phyloP scores from a whole-genome alignment of 169 alveolate species.

The Plasmodium fragile region DNA sequence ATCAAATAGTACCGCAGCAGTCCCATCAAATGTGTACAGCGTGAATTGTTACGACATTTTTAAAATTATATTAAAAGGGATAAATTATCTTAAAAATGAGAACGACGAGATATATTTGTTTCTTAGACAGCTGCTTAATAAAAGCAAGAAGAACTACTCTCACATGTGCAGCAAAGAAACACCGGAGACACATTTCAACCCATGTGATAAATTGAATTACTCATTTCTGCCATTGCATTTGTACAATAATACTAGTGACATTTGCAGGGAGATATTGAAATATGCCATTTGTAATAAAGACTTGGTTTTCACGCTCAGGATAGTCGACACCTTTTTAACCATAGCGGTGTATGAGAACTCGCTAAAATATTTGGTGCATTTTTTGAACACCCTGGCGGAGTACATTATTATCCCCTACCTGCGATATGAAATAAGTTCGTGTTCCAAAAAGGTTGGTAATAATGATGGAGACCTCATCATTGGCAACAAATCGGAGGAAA shows the following conservation, averaged over 20 bases:
- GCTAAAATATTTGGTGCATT: constrained; percentile 50
- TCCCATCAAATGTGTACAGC: constrained; percentile 19
- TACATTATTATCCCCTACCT: constrained; percentile 73
- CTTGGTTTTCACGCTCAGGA: constrained; percentile 43
- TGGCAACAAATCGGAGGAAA: not conserved
- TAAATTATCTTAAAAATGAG: constrained; percentile 49
- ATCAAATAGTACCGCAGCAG: not conserved
- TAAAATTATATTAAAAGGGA: constrained; percentile 68
- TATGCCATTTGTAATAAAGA: constrained; percentile 61
- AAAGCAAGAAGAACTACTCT: constrained; percentile 22
- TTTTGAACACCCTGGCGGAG: constrained; percentile 65
- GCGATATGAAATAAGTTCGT: constrained; percentile 36
- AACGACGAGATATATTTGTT: constrained; percentile 59
- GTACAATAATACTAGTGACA: constrained; percentile 41
- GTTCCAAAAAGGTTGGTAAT: not conserved
- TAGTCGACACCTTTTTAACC: constrained; percentile 62
- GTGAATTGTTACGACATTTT: constrained; percentile 47
- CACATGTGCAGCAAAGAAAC: constrained; percentile 11
- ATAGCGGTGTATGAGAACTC: constrained; percentile 70
- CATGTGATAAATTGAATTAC: constrained; percentile 11
- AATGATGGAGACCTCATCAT: not conserved
- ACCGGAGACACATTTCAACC: not conserved
- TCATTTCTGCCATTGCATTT: constrained; percentile 35
- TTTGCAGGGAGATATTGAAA: constrained; percentile 67
- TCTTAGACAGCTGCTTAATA: constrained; percentile 45